Conservation (phyloP, 2,329 filamentous ascomycete species). For the Fusarium clavum region DNA sequence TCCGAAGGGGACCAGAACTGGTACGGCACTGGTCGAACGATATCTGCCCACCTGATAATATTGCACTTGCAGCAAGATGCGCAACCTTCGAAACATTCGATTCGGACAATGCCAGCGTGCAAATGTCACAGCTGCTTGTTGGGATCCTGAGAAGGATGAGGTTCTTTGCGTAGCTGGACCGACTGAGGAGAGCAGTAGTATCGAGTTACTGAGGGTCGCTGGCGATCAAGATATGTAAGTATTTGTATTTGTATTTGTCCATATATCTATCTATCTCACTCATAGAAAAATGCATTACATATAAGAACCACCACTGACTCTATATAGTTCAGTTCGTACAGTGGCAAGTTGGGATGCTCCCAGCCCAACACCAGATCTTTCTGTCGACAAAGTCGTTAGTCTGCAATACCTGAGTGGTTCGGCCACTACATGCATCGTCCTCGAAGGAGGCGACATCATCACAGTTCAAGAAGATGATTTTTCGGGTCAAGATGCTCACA, state of each 20-base stretch:
- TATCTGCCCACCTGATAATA: slow-evolving; percentile 36
- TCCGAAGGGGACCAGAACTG: slow-evolving; percentile 36
- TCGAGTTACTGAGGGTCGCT: slow-evolving; percentile 74
- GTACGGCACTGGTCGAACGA: slow-evolving; percentile 41
- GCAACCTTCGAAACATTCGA: slow-evolving; percentile 85
- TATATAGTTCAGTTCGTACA: slow-evolving; percentile 44
- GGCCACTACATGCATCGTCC: slow-evolving; percentile 80
- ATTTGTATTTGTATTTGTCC: neutral
- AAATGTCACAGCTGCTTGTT: slow-evolving; percentile 80
- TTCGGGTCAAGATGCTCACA: slow-evolving; percentile 72
- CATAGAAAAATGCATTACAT: neutral
- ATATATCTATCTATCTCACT: neutral
- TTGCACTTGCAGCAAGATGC: slow-evolving; percentile 67
- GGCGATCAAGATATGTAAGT: slow-evolving; percentile 60
- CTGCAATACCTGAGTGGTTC: slow-evolving; percentile 89
- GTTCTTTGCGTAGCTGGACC: slow-evolving; percentile 89
- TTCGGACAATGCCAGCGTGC: slow-evolving; percentile 73
- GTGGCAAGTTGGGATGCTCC: slow-evolving; percentile 92
- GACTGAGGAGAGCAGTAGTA: slow-evolving; percentile 72
- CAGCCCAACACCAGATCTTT: slow-evolving; percentile 79
- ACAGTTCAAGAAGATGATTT: slow-evolving; percentile 75
- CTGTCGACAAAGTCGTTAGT: slow-evolving; percentile 79
- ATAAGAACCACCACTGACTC: slow-evolving; percentile 27
- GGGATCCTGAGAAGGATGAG: slow-evolving; percentile 84
- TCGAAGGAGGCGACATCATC: slow-evolving; percentile 92